Conservation (phyloP, 148 eudicot species). For the Diospyros lotus region DNA sequence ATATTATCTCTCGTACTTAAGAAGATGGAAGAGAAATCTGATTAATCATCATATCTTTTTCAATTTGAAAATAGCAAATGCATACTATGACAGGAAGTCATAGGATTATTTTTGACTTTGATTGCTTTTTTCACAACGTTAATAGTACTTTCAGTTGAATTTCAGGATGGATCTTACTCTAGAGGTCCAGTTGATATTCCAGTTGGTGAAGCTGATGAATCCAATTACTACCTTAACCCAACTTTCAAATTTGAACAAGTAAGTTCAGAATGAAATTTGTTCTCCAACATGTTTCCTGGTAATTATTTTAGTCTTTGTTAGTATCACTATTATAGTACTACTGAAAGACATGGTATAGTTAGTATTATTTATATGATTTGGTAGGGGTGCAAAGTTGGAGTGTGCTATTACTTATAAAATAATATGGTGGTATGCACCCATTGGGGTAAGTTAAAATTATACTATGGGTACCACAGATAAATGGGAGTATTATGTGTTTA, state of each 20-base stretch:
- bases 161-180: slow-evolving; percentile 97
- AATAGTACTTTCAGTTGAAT: slow-evolving; percentile 8
- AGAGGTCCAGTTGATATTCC: slow-evolving; percentile 97
- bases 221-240: slow-evolving; percentile 74
- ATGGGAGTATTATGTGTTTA: neutral
- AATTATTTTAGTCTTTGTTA: neutral
- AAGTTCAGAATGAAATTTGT: slow-evolving; percentile 19
- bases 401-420: slow-evolving; percentile 1
- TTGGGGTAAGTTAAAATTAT: neutral
- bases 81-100: neutral
- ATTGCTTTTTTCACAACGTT: neutral
- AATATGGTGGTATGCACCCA: neutral
- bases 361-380: neutral
- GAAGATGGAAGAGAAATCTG: neutral
- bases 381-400: neutral
- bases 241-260: slow-evolving; percentile 95
- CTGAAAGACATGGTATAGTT: neutral
- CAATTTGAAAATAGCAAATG: neutral
- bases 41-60: neutral
- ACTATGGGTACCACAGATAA: neutral
- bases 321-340: neutral
- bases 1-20: neutral
- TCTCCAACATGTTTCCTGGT: too few species aligned
- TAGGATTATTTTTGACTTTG: neutral
- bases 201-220: slow-evolving; percentile 61